Evolutionary conservation across 192 early-diverging fungal species (phyloP).

Genomic region (Mortierella antarctica): DNA sequence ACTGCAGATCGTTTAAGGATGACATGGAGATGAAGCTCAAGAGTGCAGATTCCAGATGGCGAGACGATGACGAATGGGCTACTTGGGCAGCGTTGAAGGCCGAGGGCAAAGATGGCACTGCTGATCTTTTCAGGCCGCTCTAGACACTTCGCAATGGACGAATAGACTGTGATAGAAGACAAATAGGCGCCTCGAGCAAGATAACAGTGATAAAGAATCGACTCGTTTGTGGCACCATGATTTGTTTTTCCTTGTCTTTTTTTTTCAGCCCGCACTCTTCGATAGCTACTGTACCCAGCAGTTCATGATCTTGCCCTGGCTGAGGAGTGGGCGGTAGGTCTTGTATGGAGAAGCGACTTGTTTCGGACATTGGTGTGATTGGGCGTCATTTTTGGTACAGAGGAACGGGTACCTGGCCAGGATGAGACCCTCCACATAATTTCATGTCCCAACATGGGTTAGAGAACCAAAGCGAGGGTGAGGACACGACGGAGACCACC

Average conservation of each 20-base stretch:
- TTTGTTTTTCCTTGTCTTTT: no score
- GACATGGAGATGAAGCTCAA: constrained; percentile 53
- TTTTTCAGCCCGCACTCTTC: no score
- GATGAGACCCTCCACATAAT: no score
- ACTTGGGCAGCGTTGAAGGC: constrained; percentile 44
- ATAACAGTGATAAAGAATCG: neutral
- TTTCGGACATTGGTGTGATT: constrained; percentile 4
- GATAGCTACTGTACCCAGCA: no score
- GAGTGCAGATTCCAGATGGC: constrained; percentile 44
- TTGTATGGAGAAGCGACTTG: neutral
- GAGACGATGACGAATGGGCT: constrained; percentile 47
- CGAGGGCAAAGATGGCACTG: constrained; percentile 42
- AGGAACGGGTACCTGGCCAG: neutral
- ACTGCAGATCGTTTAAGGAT: constrained; percentile 35
- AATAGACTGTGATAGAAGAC: no score
- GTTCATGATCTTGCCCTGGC: neutral
- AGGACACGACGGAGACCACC: no score
- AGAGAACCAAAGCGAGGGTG: no score
- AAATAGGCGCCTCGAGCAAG: neutral
- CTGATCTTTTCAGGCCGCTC: constrained; percentile 32
- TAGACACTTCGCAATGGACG: neutral
- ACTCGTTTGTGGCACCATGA: no score
- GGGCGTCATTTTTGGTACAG: neutral
- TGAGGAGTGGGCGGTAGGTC: neutral
- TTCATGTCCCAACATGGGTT: no score